Evolutionary conservation across 768 basidiomycete species (phyloP).

Genomic region (Psilocybe sp.): DNA sequence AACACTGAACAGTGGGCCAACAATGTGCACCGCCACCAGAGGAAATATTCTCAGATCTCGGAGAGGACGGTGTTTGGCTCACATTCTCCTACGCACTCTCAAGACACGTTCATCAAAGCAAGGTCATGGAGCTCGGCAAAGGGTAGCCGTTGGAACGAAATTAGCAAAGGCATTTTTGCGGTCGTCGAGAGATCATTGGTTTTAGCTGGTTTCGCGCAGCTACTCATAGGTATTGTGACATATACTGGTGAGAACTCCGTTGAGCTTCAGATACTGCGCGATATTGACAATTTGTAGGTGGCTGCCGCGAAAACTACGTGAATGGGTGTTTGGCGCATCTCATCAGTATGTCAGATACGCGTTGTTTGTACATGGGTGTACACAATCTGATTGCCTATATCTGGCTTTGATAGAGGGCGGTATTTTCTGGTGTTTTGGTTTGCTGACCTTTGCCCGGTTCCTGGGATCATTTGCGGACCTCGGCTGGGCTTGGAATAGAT

Average conservation of each 20-base stretch:
- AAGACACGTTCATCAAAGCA: conserved; percentile 53
- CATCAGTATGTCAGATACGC: conserved; percentile 62
- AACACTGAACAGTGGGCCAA: conserved; percentile 56
- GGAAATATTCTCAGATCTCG: conserved; percentile 45
- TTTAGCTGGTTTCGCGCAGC: conserved; percentile 64
- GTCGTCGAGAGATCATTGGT: conserved; percentile 64
- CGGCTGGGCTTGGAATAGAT: conserved; percentile 95
- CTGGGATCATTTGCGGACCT: conserved; percentile 81
- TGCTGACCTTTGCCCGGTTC: conserved; percentile 91
- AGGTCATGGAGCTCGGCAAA: conserved; percentile 17
- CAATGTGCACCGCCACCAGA: conserved; percentile 39
- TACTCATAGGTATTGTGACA: conserved; percentile 68
- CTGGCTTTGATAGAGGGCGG: conserved; percentile 61
- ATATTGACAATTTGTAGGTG: conserved; percentile 38
- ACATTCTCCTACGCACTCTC: conserved; percentile 48
- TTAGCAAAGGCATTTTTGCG: conserved; percentile 49
- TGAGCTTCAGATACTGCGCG: neutral
- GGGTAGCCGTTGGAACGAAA: conserved; percentile 25
- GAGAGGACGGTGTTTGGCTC: conserved; percentile 52
- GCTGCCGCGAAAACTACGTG: conserved; percentile 73
- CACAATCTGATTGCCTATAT: conserved; percentile 6
- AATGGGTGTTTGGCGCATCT: conserved; percentile 89
- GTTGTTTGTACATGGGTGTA: neutral
- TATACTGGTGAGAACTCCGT: conserved; percentile 57
- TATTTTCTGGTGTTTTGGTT: conserved; percentile 91